Percentiles rank a stretch among this genome's conserved stretches.
Evolutionary conservation across 257 asterid species (phyloP).

Genomic region (Solanum sitiens): DNA sequence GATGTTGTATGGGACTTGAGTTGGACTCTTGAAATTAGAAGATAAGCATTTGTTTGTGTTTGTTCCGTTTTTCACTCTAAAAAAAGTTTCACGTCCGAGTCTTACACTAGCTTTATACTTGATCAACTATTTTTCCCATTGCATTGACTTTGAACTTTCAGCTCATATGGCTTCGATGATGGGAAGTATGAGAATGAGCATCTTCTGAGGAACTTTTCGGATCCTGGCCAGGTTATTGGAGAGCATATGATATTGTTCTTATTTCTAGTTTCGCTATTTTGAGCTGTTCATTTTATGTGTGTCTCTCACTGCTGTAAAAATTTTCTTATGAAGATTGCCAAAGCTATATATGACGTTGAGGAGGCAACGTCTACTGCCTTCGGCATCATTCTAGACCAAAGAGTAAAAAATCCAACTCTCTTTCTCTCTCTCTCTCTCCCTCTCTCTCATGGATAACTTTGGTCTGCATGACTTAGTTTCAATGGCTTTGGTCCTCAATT

Average conservation of each 20-base stretch:
- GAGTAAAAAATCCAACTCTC: conserved; percentile 29
- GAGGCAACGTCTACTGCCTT: conserved; percentile 84
- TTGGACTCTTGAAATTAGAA: neutral
- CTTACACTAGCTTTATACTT: neutral
- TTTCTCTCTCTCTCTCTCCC: neutral
- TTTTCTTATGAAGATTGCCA: conserved; percentile 49
- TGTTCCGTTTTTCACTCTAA: neutral
- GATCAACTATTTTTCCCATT: neutral
- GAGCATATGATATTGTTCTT: neutral
- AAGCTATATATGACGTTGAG: conserved; percentile 83
- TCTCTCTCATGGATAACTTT: neutral
- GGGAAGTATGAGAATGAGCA: conserved; percentile 71
- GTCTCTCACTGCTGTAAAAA: conserved; percentile 16
- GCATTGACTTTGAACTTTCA: conserved; percentile 12
- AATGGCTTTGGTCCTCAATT: neutral
- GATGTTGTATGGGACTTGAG: neutral
- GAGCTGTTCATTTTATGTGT: neutral
- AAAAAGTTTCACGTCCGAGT: neutral
- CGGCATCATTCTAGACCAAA: conserved; percentile 58
- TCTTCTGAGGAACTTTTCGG: conserved; percentile 45
- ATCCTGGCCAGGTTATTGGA: conserved; percentile 58
- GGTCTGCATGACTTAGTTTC: neutral
- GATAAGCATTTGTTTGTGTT: neutral
- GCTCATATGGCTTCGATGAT: conserved; percentile 72
- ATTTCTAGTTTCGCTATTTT: neutral